Evolutionary conservation across 805 yeast species (phyloP).

Genomic region (Alloascoidea africana): DNA sequence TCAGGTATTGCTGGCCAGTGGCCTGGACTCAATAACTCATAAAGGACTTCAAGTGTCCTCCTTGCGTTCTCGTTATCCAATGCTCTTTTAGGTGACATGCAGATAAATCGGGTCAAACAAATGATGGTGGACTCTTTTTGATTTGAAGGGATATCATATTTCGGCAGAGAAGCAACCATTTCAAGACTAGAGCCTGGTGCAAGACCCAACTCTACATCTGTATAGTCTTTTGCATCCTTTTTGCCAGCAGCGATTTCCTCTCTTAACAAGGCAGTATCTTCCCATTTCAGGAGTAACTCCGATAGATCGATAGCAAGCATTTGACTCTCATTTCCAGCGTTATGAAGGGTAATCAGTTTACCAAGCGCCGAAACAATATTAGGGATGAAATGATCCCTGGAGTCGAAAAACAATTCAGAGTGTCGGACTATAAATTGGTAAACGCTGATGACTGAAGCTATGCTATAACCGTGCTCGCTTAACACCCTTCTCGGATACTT

Average conservation of each 20-base stretch:
- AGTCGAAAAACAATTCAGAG: slow-evolving; percentile 68
- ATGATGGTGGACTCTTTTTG: slow-evolving; percentile 86
- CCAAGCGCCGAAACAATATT: slow-evolving; percentile 89
- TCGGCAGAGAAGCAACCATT: slow-evolving; percentile 31
- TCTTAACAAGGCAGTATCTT: slow-evolving; percentile 23
- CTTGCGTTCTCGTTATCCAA: slow-evolving; percentile 74
- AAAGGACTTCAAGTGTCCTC: slow-evolving; percentile 65
- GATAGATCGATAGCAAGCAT: slow-evolving; percentile 80
- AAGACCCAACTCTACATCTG: slow-evolving; percentile 11
- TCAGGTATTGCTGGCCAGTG: slow-evolving; percentile 88
- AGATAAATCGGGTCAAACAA: slow-evolving; percentile 73
- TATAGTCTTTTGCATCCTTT: slow-evolving; percentile 7
- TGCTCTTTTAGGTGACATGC: slow-evolving; percentile 73
- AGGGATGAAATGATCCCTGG: slow-evolving; percentile 80
- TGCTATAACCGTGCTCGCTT: slow-evolving; percentile 79
- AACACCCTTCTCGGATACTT: slow-evolving; percentile 90
- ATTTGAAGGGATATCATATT: slow-evolving; percentile 52
- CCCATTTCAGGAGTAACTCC: slow-evolving; percentile 80
- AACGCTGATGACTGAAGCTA: slow-evolving; percentile 72
- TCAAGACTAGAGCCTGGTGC: slow-evolving; percentile 12
- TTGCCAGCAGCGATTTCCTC: slow-evolving; percentile 14
- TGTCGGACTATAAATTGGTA: slow-evolving; percentile 83
- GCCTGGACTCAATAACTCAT: slow-evolving; percentile 52
- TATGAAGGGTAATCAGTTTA: slow-evolving; percentile 63
- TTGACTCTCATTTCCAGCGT: slow-evolving; percentile 71